Conservation (phyloP, 1,284 basidiomycete species). For the Cryptococcus jaspeensis region DNA sequence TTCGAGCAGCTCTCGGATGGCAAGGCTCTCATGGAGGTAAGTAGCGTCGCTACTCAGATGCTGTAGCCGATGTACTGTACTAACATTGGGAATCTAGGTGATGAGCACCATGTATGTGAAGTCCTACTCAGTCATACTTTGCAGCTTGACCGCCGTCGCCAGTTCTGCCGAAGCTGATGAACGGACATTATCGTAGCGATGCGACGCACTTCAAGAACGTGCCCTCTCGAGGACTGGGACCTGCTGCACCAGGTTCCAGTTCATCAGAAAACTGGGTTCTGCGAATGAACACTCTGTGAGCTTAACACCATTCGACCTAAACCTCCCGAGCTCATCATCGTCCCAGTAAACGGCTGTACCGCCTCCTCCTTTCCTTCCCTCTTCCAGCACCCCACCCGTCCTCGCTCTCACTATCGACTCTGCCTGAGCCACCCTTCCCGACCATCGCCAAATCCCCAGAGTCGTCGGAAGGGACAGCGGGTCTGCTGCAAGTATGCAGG, state of each 20-base stretch:
- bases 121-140: not conserved
- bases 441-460: constrained; percentile 38
- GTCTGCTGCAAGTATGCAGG: constrained; percentile 38
- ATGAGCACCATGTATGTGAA: constrained; percentile 27
- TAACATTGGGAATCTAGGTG: constrained; percentile 12
- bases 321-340: not conserved
- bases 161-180: not conserved
- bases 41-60: constrained; percentile 3
- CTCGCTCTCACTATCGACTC: constrained; percentile 32
- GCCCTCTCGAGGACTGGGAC: constrained; percentile 13
- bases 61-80: not conserved
- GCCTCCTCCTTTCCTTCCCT: constrained; percentile 43
- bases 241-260: constrained; percentile 12
- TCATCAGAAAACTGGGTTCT: constrained; percentile 46
- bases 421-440: constrained; percentile 45
- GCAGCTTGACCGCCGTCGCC: not conserved
- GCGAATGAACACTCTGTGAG: constrained; percentile 44
- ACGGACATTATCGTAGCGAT: constrained; percentile 20
- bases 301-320: not conserved
- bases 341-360: constrained; percentile 45
- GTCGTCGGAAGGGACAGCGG: constrained; percentile 27
- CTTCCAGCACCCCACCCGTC: constrained; percentile 37
- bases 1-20: constrained; percentile 46
- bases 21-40: constrained; percentile 44
- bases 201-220: constrained; percentile 41